A percentile compares a stretch with the other conserved stretches of the same genome.
These are phyloP conservation scores for Solioccasus polychromus DNA, from an alignment of 768 basidiomycete genomes.

Conservation along the genomic window DNA sequence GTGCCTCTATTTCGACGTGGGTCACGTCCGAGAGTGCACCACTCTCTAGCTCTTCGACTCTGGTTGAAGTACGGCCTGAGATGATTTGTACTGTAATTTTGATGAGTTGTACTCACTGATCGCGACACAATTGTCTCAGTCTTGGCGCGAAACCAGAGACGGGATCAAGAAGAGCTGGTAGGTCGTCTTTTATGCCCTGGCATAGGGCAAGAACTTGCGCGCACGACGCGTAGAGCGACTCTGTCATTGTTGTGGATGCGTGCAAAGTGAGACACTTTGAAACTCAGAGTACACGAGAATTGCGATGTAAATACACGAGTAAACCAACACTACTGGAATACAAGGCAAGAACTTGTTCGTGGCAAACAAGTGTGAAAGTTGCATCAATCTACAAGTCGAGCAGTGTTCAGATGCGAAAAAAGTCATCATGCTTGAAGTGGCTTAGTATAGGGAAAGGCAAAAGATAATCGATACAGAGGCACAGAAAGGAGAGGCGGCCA, in stretches of 20 bases:
- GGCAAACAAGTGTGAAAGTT: too few relatives aligned
- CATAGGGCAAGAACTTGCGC: conserved; percentile 64
- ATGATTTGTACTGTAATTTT: neutral
- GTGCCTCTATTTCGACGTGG: conserved; percentile 54
- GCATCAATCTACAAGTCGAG: neutral
- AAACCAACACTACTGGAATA: too few relatives aligned
- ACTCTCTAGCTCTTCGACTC: conserved; percentile 53
- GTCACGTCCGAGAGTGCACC: conserved; percentile 34
- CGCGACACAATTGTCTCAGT: conserved; percentile 47
- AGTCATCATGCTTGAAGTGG: too few relatives aligned
- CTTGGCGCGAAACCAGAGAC: conserved; percentile 69
- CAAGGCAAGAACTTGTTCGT: too few relatives aligned
- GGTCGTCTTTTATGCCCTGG: conserved; percentile 54
- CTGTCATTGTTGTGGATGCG: conserved; percentile 22
- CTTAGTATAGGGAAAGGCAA: too few relatives aligned
- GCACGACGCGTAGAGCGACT: conserved; percentile 55
- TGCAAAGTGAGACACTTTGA: neutral
- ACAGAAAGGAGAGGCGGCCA: too few relatives aligned
- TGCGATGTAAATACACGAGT: too few relatives aligned
- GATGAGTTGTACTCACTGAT: conserved; percentile 48
- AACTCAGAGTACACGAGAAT: too few relatives aligned
- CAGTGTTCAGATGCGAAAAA: too few relatives aligned
- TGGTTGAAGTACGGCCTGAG: conserved; percentile 21
- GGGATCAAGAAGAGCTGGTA: conserved; percentile 61
- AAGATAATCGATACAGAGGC: too few relatives aligned